Evolutionary conservation across 202 grass and related monocot genomes (phyloP), one percentile per base, ranked within the genome.

Genomic region (Setaria viridis): DNA sequence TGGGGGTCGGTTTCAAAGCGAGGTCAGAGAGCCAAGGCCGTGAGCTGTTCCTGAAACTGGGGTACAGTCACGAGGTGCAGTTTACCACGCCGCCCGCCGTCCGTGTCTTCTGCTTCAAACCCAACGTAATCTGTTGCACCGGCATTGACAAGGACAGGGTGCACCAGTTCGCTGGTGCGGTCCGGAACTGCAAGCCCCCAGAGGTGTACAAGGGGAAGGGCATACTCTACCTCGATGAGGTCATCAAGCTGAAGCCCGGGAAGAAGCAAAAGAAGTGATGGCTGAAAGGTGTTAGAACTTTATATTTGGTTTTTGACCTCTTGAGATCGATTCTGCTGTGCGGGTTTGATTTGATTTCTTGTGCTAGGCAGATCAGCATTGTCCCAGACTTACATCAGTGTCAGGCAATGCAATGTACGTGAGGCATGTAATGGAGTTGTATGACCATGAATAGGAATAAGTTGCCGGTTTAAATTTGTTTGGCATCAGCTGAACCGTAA

Each of bases 191-290:
- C 30, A 97, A 97, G 47, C 90, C 94, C 55, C 92, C 94, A 9
- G 94, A 97, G 80, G 86, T 94, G 80, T 97, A 97, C 88, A 94
- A 97, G 70, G 94, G 94, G 39, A 97, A 97, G 82, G 92, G 90
- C 19, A 80, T 97, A 79, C 15, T 87, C 25, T 97, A 97, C 86
- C 70, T 97, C 4, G 90, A 92, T 12, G 94, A 97, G 81, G 84
- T 92, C 68, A 59, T 94, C 43, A 94, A 92, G 88, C 80, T 74
- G 49, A 97, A 92, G 82, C 90, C 76, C 12, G 92, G 90, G 43
- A 97, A 90, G 88, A 94, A 92, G 74, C 79, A 86, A 62, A 89
- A 86, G 58, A 90, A 93, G 79, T 88, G 85, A 93, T 5, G 14
- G 20, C 10, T 2, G 1, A 29, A 67, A n/a, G 59, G 25, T 7